Base-by-base conservation (phyloP, 768 basidiomycete genomes). In the Podaxis pistillaris region DNA sequence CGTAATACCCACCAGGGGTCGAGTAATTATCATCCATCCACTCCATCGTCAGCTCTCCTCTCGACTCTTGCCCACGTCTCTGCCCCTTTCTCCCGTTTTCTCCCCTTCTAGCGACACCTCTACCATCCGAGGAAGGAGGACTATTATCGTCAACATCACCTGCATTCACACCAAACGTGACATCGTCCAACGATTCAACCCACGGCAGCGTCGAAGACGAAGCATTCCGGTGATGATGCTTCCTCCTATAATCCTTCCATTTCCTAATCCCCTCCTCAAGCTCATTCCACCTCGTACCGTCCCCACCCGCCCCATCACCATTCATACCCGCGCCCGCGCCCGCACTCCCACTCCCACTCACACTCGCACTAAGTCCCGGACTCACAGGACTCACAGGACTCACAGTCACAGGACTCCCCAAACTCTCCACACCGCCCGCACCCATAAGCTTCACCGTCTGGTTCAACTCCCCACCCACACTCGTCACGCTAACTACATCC, bases 401-500 rank as follows among this genome's bases (percentile, higher is more conserved):
- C 4, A 46, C 28, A 38, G 63, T 53, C 19, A 40, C 52, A 1
- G 57, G 58, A 46, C 51, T 64, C 17, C 56, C 56, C 49, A 58
- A 33, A 33, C 49, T 57, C 61, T 67, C 64, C n/a, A 67, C 50
- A 6, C 66, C 66, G 5, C 66, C 66, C 26, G 66, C 64, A 37
- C 65, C 64, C 11, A 67, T 60, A 22, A 68, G 62, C 59, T 66
- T 65, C 1, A 68, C 62, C 22, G 56, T 64, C 50, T 66, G 62
- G 24, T 82, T 76, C 51, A 83, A 64, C 60, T 78, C 81, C 46
- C 71, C 75, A 66, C 79, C 73, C 47, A 79, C 78, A 50, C 67
- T 75, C 58, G 66, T 73, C 71, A 78, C 52, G 63, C 76, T 70
- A 64, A 71, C 58, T 15, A 72, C 70, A n/a, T 73, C 74, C 17